Percentiles rank a stretch among this genome's conserved stretches.
Evolutionary conservation across 1,284 basidiomycete species (phyloP).

Genomic region (Pisolithus thermaeus): DNA sequence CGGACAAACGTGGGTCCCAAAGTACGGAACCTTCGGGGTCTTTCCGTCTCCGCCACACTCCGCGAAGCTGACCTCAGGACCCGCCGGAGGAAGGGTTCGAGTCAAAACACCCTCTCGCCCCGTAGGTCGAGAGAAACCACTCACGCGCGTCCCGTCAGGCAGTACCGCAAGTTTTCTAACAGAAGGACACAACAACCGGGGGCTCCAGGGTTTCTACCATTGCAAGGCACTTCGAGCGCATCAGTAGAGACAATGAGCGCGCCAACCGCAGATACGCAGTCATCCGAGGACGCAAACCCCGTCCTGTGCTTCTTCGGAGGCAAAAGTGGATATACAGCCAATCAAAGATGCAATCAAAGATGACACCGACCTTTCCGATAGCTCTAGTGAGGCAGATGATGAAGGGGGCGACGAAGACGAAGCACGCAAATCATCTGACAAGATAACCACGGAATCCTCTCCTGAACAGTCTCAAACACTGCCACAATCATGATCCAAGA

Average conservation of each 20-base stretch:
- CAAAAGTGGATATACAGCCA: constrained; percentile 87
- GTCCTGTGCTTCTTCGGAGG: constrained; percentile 87
- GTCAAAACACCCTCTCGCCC: constrained; percentile 38
- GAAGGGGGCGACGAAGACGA: constrained; percentile 74
- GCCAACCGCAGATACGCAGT: constrained; percentile 67
- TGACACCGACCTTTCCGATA: constrained; percentile 73
- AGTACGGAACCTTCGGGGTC: constrained; percentile 32
- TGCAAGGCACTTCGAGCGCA: constrained; percentile 71
- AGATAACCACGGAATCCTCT: constrained; percentile 29
- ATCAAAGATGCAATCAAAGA: constrained; percentile 91
- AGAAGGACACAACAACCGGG: constrained; percentile 43
- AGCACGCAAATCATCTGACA: constrained; percentile 25
- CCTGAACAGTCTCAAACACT: constrained; percentile 30
- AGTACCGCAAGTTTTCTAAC: constrained; percentile 45
- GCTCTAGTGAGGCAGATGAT: constrained; percentile 85
- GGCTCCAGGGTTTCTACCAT: constrained; percentile 70
- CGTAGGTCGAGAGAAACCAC: constrained; percentile 44
- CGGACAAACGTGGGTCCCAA: constrained; percentile 54
- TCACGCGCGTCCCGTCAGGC: constrained; percentile 35
- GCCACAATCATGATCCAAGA: constrained; percentile 13
- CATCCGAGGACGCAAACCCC: constrained; percentile 84
- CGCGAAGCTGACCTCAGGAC: constrained; percentile 18
- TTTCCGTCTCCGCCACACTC: constrained; percentile 42
- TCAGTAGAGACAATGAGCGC: constrained; percentile 63
- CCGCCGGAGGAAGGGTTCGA: constrained; percentile 29